Evolutionary conservation across 352 stramenopile genomes (phyloP), one percentile per base, ranked within the genome.

Genomic region (Globisporangium viniferum): DNA sequence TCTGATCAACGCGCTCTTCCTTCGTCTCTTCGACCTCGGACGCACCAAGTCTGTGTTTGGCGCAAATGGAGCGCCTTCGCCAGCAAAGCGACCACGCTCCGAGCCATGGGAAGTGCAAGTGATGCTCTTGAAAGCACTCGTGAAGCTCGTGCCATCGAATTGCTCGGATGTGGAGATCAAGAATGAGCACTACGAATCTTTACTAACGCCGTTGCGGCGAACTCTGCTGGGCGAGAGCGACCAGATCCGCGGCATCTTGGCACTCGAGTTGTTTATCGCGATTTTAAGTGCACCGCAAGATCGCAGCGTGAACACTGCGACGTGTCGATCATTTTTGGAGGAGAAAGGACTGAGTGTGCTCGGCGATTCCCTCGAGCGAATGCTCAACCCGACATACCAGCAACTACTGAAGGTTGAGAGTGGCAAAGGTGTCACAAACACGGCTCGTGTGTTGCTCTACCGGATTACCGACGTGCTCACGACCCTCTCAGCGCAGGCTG

Each of bases 101-200:
- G 83, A 95, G 65, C 82, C 86, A 0, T 93, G 80, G 81, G 80
- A 93, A 53, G 67, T 92, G 18, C 88, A 95, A 73, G 84, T 93
- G 22, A 72, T 95, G 41, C 90, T 94, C 15, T 63, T 94, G 1
- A 91, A 89, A 59, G 86, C 88, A 9, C 73, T 95, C 18, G 75
- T 83, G 35, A 74, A 79, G 39, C 72, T 95, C 10, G 64, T 94
- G 29, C 82, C 82, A 29, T 79, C 76, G 3, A 73, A 84, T 64
- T 89, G 83, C 71, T 65, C 75, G 0, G 62, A 78, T 20, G 69
- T 94, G 7, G 75, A 84, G 61, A 82, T 95, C 31, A 78, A 82
- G 54, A 65, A 51, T 0, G 77, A 86, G 20, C 84, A 80, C 24
- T 93, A 88, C 36, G 79, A 92, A 46, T 76, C 76, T 15, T 64